Conservation (phyloP, 1,284 basidiomycete genomes). For the Apiotrichum veenhuisii region DNA sequence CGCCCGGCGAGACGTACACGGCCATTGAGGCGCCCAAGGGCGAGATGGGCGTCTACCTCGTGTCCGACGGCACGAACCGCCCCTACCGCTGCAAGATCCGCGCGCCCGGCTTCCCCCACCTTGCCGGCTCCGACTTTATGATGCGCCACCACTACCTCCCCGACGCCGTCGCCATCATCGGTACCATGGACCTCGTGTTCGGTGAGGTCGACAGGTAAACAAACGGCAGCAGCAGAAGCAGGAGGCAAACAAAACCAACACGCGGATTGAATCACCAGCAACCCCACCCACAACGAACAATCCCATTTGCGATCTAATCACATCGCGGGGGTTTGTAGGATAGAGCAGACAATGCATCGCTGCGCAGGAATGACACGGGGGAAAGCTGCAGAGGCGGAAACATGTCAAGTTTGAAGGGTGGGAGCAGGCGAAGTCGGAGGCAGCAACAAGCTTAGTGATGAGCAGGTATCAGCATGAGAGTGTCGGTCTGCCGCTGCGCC, state of each 20-base stretch:
- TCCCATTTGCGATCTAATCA: no score
- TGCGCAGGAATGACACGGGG: no score
- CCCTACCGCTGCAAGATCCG: conserved; percentile 94
- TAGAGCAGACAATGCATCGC: no score
- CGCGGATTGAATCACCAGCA: no score
- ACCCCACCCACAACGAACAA: no score
- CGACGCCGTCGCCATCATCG: conserved; percentile 87
- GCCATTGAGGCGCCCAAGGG: conserved; percentile 99
- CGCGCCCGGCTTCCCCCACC: conserved; percentile 87
- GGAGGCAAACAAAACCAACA: background rate
- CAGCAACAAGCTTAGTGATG: no score
- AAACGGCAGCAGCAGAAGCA: background rate
- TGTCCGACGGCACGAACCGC: conserved; percentile 86
- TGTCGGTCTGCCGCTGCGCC: no score
- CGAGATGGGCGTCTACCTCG: conserved; percentile 95
- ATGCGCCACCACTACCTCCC: conserved; percentile 77
- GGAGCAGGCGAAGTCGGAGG: no score
- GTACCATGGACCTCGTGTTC: conserved; percentile 81
- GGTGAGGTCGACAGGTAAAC: conserved; percentile 59
- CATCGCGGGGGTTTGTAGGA: no score
- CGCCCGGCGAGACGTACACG: conserved; percentile 92
- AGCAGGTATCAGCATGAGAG: no score
- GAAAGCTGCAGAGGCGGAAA: no score
- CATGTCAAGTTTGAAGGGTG: no score
- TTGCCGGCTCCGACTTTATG: conserved; percentile 91